Evolutionary conservation across 257 asterid genomes (phyloP).

Genomic region (Capsicum pubescens): DNA sequence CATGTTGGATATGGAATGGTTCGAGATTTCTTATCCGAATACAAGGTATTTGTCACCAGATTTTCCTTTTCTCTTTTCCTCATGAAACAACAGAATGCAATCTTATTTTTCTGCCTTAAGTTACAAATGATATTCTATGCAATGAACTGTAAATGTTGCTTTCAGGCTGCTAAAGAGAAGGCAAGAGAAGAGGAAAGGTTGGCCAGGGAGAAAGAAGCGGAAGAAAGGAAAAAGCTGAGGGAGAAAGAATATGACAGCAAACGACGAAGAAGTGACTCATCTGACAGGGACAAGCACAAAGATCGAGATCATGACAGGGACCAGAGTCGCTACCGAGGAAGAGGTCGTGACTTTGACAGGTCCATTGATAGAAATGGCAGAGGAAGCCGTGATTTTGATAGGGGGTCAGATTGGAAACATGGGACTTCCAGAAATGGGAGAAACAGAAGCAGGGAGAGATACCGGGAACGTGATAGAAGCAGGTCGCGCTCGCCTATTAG

Average conservation of each 20-base stretch:
- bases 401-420: slow-evolving; percentile 68
- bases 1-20: slow-evolving; percentile 95
- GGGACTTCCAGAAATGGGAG: slow-evolving; percentile 69
- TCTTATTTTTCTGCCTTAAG: not conserved
- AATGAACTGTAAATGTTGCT: slow-evolving; percentile 33
- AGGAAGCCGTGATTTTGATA: slow-evolving; percentile 60
- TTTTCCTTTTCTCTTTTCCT: slow-evolving; percentile 10
- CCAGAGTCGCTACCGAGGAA: slow-evolving; percentile 52
- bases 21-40: slow-evolving; percentile 79
- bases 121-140: slow-evolving; percentile 18
- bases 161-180: slow-evolving; percentile 84
- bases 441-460: slow-evolving; percentile 80
- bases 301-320: slow-evolving; percentile 66
- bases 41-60: slow-evolving; percentile 40
- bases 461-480: slow-evolving; percentile 69
- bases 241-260: slow-evolving; percentile 75
- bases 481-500: slow-evolving; percentile 85
- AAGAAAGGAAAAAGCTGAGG: slow-evolving; percentile 73
- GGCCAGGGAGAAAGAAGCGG: slow-evolving; percentile 86
- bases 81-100: not conserved
- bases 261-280: slow-evolving; percentile 63
- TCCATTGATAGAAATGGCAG: slow-evolving; percentile 69
- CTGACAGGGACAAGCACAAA: slow-evolving; percentile 78
- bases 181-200: slow-evolving; percentile 81
- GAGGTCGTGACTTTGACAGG: slow-evolving; percentile 62